phyloP scores from a whole-genome alignment of 768 basidiomycete species.

The Hemileccinum rubropunctum region DNA sequence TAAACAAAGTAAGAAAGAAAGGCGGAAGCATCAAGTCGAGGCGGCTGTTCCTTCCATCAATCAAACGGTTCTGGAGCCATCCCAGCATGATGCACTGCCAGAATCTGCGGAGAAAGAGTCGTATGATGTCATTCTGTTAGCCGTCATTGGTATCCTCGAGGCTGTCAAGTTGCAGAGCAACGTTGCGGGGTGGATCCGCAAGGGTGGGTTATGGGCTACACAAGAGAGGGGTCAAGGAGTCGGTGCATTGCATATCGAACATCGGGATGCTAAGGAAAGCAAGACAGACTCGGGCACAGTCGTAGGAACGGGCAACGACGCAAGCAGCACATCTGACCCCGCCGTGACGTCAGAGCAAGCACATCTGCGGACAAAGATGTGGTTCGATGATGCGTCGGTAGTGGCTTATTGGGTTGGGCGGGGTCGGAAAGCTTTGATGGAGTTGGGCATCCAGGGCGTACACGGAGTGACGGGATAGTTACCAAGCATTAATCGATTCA shows the following conservation, averaged over 20 bases:
- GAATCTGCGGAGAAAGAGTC: slow-evolving; percentile 15
- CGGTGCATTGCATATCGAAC: not conserved
- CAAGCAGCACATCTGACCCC: slow-evolving; percentile 10
- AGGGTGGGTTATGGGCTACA: slow-evolving; percentile 44
- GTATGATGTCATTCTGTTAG: slow-evolving; percentile 55
- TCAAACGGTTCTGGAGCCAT: not conserved
- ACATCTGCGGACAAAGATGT: slow-evolving; percentile 29
- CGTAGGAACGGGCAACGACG: slow-evolving; percentile 13
- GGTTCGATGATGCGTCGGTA: slow-evolving; percentile 51
- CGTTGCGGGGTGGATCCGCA: slow-evolving; percentile 64
- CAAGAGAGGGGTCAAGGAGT: slow-evolving; percentile 1
- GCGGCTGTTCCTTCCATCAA: not conserved
- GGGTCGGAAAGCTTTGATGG: slow-evolving; percentile 49
- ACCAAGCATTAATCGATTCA: not conserved
- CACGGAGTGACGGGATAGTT: slow-evolving; percentile 38
- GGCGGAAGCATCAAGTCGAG: slow-evolving; percentile 1
- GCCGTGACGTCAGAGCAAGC: slow-evolving; percentile 3
- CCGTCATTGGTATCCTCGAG: slow-evolving; percentile 66
- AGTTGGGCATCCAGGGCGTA: slow-evolving; percentile 44
- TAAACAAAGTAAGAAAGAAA: slow-evolving; percentile 7
- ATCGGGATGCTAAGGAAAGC: not conserved
- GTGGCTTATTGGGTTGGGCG: slow-evolving; percentile 49
- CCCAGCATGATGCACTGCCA: not conserved
- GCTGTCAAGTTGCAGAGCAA: slow-evolving; percentile 55
- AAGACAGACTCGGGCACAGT: not conserved